These are phyloP conservation scores for Obelidium mucronatum DNA, from an alignment of 192 early-diverging fungal species.

Conservation along the genomic window DNA sequence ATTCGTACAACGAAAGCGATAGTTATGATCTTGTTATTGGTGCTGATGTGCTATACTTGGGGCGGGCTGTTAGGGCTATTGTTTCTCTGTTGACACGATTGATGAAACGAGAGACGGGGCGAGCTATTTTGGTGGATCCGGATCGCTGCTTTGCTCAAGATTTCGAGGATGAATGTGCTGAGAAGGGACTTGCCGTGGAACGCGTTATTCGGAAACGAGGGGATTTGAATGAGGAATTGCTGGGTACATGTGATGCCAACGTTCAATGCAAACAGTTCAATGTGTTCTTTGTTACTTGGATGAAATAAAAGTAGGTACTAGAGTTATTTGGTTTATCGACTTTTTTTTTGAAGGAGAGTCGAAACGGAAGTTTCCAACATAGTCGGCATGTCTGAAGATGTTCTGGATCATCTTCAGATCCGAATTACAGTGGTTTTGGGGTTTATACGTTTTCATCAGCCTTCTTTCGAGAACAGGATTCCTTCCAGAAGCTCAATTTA, in stretches of 20 bases:
- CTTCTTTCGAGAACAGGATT: too few relatives aligned
- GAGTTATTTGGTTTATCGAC: not conserved
- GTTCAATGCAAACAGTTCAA: not conserved
- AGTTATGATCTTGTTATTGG: not conserved
- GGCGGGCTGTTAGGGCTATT: not conserved
- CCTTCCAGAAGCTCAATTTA: too few relatives aligned
- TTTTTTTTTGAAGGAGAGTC: not conserved
- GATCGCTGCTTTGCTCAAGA: conserved; percentile 18
- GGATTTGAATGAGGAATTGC: not conserved
- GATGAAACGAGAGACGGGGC: not conserved
- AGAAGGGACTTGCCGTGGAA: not conserved
- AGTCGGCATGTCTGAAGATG: not conserved
- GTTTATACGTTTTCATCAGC: too few relatives aligned
- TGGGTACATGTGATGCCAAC: not conserved
- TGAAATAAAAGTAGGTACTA: not conserved
- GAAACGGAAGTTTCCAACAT: not conserved
- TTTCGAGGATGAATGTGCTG: not conserved
- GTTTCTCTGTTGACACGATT: not conserved
- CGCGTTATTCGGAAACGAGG: not conserved
- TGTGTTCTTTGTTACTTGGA: not conserved
- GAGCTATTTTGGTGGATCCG: conserved; percentile 11
- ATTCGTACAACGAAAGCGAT: not conserved
- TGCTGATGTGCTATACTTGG: conserved; percentile 8
- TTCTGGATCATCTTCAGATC: not conserved
- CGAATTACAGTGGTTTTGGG: too few relatives aligned